A percentile compares a stretch with the other conserved stretches of the same genome.
Conservation (phyloP, 805 yeast genomes). For the Tetrapisispora taiwanensis region DNA sequence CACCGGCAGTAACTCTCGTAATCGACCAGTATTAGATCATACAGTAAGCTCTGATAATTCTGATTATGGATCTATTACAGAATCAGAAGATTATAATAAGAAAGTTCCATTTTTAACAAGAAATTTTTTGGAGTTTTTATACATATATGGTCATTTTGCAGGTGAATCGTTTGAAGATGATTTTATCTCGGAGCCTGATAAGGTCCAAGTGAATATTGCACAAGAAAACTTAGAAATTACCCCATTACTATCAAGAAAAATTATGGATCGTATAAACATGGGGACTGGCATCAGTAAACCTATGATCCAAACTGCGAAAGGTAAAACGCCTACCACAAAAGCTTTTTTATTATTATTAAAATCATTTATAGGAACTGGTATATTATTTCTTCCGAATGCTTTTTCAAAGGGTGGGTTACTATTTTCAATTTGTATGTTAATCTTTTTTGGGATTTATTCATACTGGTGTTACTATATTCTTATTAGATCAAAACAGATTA, state of each 20-base stretch:
- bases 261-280: not conserved
- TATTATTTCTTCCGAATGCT: constrained; percentile 58
- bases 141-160: constrained; percentile 78
- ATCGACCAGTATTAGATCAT: not conserved
- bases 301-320: constrained; percentile 4
- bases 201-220: not conserved
- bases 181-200: constrained; percentile 22
- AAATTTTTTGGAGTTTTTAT: constrained; percentile 67
- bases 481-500: constrained; percentile 45
- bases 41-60: not conserved
- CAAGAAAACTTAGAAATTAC: not conserved
- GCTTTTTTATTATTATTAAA: constrained; percentile 64
- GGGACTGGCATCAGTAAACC: not conserved
- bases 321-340: constrained; percentile 51
- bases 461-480: constrained; percentile 70
- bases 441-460: constrained; percentile 58
- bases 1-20: not conserved
- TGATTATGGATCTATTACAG: constrained; percentile 1
- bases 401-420: constrained; percentile 63
- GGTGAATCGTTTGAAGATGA: constrained; percentile 74
- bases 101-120: constrained; percentile 47
- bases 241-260: not conserved
- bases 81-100: constrained; percentile 14
- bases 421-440: constrained; percentile 43
- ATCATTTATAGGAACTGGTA: constrained; percentile 72